Evolutionary conservation across 2,329 filamentous ascomycete genomes (phyloP).

Genomic region (Cryphonectria nitschkei): DNA sequence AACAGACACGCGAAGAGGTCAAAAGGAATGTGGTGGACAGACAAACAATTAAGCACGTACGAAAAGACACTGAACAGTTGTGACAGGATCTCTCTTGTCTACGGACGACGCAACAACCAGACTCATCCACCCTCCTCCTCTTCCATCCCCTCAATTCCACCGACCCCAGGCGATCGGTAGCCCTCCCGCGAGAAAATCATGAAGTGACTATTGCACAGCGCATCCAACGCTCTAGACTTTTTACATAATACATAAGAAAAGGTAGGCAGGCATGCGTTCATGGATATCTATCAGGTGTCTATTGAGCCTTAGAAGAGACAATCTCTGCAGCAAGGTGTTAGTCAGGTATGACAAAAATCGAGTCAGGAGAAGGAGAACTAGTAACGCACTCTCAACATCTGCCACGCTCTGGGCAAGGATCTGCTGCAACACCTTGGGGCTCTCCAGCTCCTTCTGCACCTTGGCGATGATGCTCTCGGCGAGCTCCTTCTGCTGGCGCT

Average conservation of each 20-base stretch:
- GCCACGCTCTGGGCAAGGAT: slow-evolving; percentile 95
- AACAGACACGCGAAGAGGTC: background rate
- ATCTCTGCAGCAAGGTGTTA: slow-evolving; percentile 55
- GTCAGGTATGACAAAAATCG: slow-evolving; percentile 29
- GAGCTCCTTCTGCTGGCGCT: slow-evolving; percentile 96
- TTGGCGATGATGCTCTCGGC: slow-evolving; percentile 92
- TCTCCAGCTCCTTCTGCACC: slow-evolving; percentile 98
- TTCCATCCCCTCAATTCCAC: background rate
- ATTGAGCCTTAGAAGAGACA: slow-evolving; percentile 66
- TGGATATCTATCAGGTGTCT: slow-evolving; percentile 44
- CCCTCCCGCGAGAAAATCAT: slow-evolving; percentile 33
- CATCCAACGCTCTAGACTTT: slow-evolving; percentile 55
- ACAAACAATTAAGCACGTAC: background rate
- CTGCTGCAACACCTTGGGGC: slow-evolving; percentile 95
- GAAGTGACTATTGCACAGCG: slow-evolving; percentile 65
- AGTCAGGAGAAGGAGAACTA: background rate
- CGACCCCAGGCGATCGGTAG: background rate
- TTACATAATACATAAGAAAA: slow-evolving; percentile 57
- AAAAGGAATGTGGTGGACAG: background rate
- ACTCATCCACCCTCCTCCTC: too few species aligned
- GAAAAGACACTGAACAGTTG: background rate
- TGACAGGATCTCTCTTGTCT: background rate
- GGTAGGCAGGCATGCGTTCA: slow-evolving; percentile 35
- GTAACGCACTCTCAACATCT: slow-evolving; percentile 85
- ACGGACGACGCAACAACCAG: background rate